Conservation (phyloP, 345 rosid species). For the Syzygium jambos region DNA sequence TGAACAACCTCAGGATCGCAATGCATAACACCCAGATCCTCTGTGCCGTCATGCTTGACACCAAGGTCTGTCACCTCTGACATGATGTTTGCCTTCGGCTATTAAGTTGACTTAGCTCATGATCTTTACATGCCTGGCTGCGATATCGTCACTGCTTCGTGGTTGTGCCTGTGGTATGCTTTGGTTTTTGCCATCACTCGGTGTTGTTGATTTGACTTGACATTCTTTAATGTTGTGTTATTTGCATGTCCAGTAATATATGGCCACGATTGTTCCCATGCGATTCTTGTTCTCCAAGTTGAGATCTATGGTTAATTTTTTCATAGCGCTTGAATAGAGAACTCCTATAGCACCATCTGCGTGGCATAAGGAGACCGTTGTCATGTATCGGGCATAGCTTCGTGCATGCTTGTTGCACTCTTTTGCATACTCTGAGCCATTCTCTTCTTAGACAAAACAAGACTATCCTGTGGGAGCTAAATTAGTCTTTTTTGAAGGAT, state of each 20-base stretch:
- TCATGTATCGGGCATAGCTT: background rate
- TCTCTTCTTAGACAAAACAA: background rate
- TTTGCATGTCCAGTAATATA: background rate
- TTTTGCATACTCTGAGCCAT: background rate
- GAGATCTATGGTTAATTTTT: background rate
- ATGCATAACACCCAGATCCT: conserved; percentile 64
- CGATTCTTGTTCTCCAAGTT: background rate
- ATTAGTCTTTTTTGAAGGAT: background rate
- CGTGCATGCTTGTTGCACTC: background rate
- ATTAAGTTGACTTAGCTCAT: background rate
- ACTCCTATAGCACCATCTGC: background rate
- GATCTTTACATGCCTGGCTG: background rate
- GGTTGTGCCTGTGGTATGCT: background rate
- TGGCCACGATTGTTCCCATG: background rate
- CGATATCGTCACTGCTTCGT: background rate
- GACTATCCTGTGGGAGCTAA: background rate
- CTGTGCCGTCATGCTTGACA: conserved; percentile 75
- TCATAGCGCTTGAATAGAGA: background rate
- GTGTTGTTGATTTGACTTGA: background rate
- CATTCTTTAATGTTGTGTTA: background rate
- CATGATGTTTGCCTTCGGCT: background rate
- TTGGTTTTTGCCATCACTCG: background rate
- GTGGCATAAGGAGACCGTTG: background rate
- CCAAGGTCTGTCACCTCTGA: conserved; percentile 32
- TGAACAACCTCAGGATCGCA: conserved; percentile 63